These are phyloP conservation scores for Curvularia sp. DNA, from an alignment of 2,329 filamentous ascomycete species.

Conservation along the genomic window DNA sequence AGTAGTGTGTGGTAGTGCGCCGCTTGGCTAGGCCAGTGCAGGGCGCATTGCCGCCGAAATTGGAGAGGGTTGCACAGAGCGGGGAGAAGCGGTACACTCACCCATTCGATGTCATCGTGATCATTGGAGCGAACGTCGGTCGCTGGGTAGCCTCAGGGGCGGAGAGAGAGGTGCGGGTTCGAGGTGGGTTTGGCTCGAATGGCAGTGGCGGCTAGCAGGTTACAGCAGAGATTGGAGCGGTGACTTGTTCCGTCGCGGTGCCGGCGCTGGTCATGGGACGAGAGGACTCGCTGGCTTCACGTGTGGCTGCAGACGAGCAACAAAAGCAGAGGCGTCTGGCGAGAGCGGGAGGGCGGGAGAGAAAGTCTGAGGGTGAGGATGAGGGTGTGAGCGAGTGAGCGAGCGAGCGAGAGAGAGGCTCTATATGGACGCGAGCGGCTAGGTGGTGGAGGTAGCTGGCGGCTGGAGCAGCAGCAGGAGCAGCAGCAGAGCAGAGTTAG, in stretches of 20 bases:
- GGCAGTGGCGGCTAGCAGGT: conserved; percentile 6
- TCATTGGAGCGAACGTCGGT: conserved; percentile 48
- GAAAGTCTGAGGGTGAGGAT: conserved; percentile 4
- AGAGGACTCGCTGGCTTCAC: background rate
- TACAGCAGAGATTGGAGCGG: conserved; percentile 16
- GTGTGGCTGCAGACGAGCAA: background rate
- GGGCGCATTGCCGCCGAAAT: conserved; percentile 14
- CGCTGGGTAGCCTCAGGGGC: conserved; percentile 12
- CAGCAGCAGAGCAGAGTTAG: too few species aligned
- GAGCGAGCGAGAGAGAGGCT: conserved; percentile 6
- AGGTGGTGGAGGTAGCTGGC: too few species aligned
- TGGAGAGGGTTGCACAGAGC: conserved; percentile 41
- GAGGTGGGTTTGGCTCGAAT: background rate
- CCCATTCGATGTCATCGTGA: conserved; percentile 56
- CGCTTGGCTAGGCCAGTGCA: conserved; percentile 3
- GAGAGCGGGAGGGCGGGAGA: background rate
- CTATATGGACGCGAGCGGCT: too few species aligned
- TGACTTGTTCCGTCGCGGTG: conserved; percentile 10
- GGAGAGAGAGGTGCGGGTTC: background rate
- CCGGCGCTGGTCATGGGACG: conserved; percentile 20
- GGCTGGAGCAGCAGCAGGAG: too few species aligned
- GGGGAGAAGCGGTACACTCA: conserved; percentile 45
- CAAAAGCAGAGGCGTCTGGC: background rate
- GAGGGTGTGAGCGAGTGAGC: conserved; percentile 18
- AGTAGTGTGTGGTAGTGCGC: conserved; percentile 5